Conservation (phyloP, 495 filamentous ascomycete species). For the Glonium stellatum region DNA sequence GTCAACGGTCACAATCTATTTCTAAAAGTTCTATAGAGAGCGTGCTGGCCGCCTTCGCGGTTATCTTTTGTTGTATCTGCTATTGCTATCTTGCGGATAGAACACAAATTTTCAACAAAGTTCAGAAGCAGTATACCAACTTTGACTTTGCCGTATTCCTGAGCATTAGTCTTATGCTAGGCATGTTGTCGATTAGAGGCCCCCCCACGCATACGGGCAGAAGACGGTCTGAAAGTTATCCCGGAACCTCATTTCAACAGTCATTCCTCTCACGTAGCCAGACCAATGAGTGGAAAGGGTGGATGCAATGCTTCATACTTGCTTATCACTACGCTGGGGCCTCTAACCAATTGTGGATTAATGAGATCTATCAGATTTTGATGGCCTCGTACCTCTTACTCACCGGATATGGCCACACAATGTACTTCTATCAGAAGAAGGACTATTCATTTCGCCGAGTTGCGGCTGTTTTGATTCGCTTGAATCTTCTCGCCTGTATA, state of each 20-base stretch:
- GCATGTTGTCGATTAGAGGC: slow-evolving; percentile 36
- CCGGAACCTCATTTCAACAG: slow-evolving; percentile 14
- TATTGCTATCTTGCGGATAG: slow-evolving; percentile 54
- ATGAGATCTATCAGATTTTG: slow-evolving; percentile 47
- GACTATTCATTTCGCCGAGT: slow-evolving; percentile 51
- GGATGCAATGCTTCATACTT: slow-evolving; percentile 55
- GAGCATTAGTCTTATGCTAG: slow-evolving; percentile 32
- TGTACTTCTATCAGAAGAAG: slow-evolving; percentile 46
- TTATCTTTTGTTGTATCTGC: slow-evolving; percentile 38
- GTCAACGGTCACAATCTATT: slow-evolving; percentile 18
- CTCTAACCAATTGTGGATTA: slow-evolving; percentile 46
- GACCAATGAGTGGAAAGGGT: slow-evolving; percentile 59
- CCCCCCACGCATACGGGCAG: slow-evolving; percentile 13
- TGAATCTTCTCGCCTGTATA: slow-evolving; percentile 48
- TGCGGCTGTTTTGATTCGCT: slow-evolving; percentile 44
- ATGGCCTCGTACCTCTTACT: slow-evolving; percentile 58
- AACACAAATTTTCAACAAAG: slow-evolving; percentile 49
- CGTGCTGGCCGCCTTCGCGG: slow-evolving; percentile 27
- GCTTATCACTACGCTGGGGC: slow-evolving; percentile 53
- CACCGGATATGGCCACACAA: slow-evolving; percentile 53
- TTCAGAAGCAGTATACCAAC: slow-evolving; percentile 44
- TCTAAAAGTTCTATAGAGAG: slow-evolving; percentile 19
- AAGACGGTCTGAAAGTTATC: not conserved
- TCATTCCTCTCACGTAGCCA: slow-evolving; percentile 48
- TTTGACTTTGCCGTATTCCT: slow-evolving; percentile 40